Evolutionary conservation across 2,329 filamentous ascomycete species (phyloP), one percentile per base, ranked within the genome.

Genomic region (Fusarium irregulare): DNA sequence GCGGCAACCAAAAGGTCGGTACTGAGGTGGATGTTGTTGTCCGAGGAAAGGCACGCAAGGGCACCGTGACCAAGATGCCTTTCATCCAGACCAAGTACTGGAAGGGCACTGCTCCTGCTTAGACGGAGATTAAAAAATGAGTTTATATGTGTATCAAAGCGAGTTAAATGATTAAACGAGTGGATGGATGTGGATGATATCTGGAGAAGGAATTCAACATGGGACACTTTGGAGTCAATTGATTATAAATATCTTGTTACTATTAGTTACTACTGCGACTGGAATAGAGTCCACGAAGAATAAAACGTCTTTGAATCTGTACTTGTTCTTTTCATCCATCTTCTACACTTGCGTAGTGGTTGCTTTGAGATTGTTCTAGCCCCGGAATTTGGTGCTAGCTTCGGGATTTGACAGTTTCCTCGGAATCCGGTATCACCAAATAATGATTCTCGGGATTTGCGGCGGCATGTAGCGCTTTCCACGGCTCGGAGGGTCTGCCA

Each of bases 61-160:
- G 91, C 2, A 87, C 87, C 6, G 92, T 97, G 32, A 87, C 89
- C 11, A 94, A 94, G 84, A 96, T 97, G 94, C 94, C 94, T 2
- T 97, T 97, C 80, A 87, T 97, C 54, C 86, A 89, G 53, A 89
- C 87, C 75, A 94, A 93, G 81, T 97, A 97, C 80, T 92, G 76
- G 74, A 79, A 76, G 72, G 74, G 64, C 16, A 51, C 66, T 45
- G 55, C 65, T 7, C 60, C 68, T 40, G 68, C 64, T 46, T 71
- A 61, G 42, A 56, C 21, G 7, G n/a, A 21, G 14, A 18, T 12
- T 13, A 30, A 40, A 28, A 25, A 47, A 49, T 23, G 27, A 20
- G 20, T 27, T 55, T 68, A 47, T 64, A 18, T 57, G 46, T 56
- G 44, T 61, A 2, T 28, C 42, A 55, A 40, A 68, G 67, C 67